These are phyloP conservation scores for Selaginella moellendorffii DNA, from an alignment of 75 land plant species.

Conservation along the genomic window DNA sequence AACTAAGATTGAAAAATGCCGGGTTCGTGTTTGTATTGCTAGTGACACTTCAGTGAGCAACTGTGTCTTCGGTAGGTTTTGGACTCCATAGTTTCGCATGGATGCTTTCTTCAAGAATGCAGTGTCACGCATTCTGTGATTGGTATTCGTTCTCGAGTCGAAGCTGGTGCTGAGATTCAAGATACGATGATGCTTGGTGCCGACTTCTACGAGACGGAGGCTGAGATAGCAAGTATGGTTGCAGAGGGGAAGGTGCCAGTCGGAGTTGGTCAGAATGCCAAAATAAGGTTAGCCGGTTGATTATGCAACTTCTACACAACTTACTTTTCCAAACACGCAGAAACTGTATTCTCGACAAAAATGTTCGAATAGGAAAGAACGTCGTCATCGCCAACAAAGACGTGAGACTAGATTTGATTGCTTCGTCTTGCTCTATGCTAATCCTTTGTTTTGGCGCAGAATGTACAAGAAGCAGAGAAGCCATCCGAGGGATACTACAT, in stretches of 20 bases:
- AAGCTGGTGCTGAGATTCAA: slow-evolving; percentile 15
- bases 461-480: background rate
- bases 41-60: background rate
- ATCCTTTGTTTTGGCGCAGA: background rate
- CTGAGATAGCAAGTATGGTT: slow-evolving; percentile 17
- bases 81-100: slow-evolving; percentile 43
- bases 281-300: too few relatives aligned
- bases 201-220: slow-evolving; percentile 35
- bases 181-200: slow-evolving; percentile 36
- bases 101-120: slow-evolving; percentile 33
- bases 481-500: background rate
- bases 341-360: slow-evolving; percentile 86
- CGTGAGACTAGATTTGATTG: too few relatives aligned
- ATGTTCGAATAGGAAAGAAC: slow-evolving; percentile 84
- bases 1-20: slow-evolving; percentile 56
- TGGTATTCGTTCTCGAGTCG: slow-evolving; percentile 36
- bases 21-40: slow-evolving; percentile 30
- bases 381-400: slow-evolving; percentile 67
- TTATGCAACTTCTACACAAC: background rate
- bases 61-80: background rate
- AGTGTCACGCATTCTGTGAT: slow-evolving; percentile 34
- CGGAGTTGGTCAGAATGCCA: slow-evolving; percentile 31
- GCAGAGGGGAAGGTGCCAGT: slow-evolving; percentile 29
- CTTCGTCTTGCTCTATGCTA: background rate
- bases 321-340: slow-evolving; percentile 8